These are phyloP conservation scores for Colletotrichum acutatum DNA, from an alignment of 2,329 filamentous ascomycete genomes.

Conservation along the genomic window DNA sequence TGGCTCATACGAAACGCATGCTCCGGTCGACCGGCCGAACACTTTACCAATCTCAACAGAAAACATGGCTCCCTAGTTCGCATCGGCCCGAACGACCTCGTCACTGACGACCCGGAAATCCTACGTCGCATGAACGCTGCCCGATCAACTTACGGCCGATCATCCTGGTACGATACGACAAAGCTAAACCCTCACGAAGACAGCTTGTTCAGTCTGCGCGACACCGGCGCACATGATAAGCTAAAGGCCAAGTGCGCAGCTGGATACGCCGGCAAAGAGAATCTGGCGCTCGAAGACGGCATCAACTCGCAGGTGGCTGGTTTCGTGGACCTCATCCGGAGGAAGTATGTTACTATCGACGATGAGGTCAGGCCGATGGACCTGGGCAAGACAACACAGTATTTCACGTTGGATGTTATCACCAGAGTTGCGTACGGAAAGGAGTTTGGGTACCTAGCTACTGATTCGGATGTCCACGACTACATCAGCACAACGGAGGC, in stretches of 20 bases:
- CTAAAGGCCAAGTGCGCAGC: constrained; percentile 35
- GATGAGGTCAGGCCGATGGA: constrained; percentile 47
- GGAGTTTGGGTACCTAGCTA: constrained; percentile 54
- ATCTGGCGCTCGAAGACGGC: constrained; percentile 56
- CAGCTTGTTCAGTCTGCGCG: constrained; percentile 35
- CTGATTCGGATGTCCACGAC: constrained; percentile 54
- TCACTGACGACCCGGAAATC: constrained; percentile 35
- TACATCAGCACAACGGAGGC: constrained; percentile 53
- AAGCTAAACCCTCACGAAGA: constrained; percentile 32
- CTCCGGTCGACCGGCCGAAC: constrained; percentile 19
- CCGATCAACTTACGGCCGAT: constrained; percentile 31
- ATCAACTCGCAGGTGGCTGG: constrained; percentile 36
- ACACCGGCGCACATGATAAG: constrained; percentile 52
- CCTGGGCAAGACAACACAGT: constrained; percentile 54
- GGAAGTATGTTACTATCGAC: constrained; percentile 34
- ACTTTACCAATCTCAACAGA: constrained; percentile 23
- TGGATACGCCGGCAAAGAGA: constrained; percentile 64
- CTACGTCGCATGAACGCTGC: constrained; percentile 32
- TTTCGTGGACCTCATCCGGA: constrained; percentile 9
- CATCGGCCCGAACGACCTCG: constrained; percentile 37
- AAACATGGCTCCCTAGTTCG: constrained; percentile 35
- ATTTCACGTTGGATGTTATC: constrained; percentile 62
- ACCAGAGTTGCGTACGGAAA: constrained; percentile 58
- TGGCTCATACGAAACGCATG: constrained; percentile 29
- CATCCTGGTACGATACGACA: constrained; percentile 34